Evolutionary conservation across 306 rosid species (phyloP), one percentile per base, ranked within the genome.

Genomic region (Vigna reflexopilosa): DNA sequence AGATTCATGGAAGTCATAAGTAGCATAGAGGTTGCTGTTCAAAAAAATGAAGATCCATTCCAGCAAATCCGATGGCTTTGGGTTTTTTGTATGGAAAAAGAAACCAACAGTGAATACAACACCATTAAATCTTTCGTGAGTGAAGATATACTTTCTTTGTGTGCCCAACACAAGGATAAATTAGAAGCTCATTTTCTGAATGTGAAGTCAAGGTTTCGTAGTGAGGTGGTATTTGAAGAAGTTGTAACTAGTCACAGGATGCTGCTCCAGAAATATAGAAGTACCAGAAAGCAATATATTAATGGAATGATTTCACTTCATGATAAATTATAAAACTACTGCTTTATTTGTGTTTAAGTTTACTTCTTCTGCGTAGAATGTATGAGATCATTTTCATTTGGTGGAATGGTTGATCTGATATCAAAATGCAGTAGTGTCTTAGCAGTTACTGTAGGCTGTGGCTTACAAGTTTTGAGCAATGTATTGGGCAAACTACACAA

Each of bases 241-340:
- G 91, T 85, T 64, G 63, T 86, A 77, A 80, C 66, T 72, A 77
- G 87, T 73, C 89, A 87, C 75, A 77, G 32, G 85, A 28, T 66
- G 81, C 79, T 93, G 77, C 93, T 93, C 67, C 86, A 82, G 79
- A 90, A 84, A 82, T 91, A 86, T 51, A 86, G 87, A 72, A 86
- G 75, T 26, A 86, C 85, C 32, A 90, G 97, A 85, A 87, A 82
- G 82, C 98, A 85, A 76, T 93, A 90, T 84, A 85, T 71, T 74
- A 82, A 85, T 47, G 97, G 98, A 70, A 91, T 93, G 96, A 57
- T 88, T 83, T 87, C 97, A 72, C 90, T 93, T 78, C 92, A 90
- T 51, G 77, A 74, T 77, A 80, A 80, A 82, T 80, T 86, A 48
- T 89, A 81, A 83, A 38, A 32, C 34, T 55, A 8, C 26, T 30